Evolutionary conservation across 306 rosid species (phyloP), one percentile per base, ranked within the genome.

Genomic region (Mimosa pudica): DNA sequence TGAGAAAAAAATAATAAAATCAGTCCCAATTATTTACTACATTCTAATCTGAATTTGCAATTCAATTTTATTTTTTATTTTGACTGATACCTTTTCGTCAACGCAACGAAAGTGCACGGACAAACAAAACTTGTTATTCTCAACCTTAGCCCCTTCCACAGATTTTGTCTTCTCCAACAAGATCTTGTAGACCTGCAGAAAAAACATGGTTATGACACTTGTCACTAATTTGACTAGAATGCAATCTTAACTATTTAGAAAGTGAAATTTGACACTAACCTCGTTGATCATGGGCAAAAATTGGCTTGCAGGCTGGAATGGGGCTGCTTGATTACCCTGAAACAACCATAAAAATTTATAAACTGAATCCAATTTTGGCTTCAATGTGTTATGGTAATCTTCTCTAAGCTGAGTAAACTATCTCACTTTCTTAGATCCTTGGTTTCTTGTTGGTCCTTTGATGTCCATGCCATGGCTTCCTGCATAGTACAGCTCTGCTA

Each of bases 391-490:
- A 38, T 6, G 57, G 32, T 33, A 30, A 16, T 63, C 75, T 78
- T 78, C 62, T 5, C 36, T 51, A 38, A 77, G 67, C 55, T 73
- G 41, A 1, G 60, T 55, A 80, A 58, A 74, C 14, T 57, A 46
- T 69, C 32, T 70, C 20, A 70, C 74, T 62, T 91, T 88, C 58
- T 87, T 79, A 80, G 82, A 52, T 68, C 79, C 75, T 77, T 52
- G 79, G 75, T 75, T 73, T 79, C 87, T 88, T 57, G 92, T 81
- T 80, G 98, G 98, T 47, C 97, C 98, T 80, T 82, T 89, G n/a
- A 95, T 95, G 86, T 95, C 98, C 98, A 95, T 95, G 6, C 98
- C 98, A 82, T 95, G 98, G 75, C 98, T 95, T 8, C 98, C 98
- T 4, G 98, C 98, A 46, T 95, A 95, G 64, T 90, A 95, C 80